phyloP scores from a whole-genome alignment of 2,329 filamentous ascomycete species.

The Onygenales sp. region DNA sequence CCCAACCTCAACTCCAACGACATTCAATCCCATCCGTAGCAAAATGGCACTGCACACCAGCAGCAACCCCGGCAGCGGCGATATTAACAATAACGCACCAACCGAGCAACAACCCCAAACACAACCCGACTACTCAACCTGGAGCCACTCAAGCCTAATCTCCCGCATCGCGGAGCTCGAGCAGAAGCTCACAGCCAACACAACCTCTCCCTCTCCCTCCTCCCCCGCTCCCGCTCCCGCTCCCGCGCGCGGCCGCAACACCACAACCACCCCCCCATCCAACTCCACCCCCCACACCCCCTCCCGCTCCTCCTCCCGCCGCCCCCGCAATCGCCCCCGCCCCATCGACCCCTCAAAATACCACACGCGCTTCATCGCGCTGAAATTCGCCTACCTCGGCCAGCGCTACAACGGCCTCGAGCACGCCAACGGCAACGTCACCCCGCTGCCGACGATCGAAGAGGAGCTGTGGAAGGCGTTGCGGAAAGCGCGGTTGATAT shows the following conservation, averaged over 20 bases:
- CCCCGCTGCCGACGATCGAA: slow-evolving; percentile 72
- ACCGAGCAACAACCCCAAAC: neutral
- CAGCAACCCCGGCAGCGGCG: neutral
- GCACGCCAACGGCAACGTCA: slow-evolving; percentile 62
- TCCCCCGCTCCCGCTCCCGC: slow-evolving; percentile 6
- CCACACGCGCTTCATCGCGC: slow-evolving; percentile 70
- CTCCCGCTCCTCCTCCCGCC: slow-evolving; percentile 19
- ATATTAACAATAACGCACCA: too few species aligned
- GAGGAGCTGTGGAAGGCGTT: slow-evolving; percentile 90
- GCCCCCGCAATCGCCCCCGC: slow-evolving; percentile 35
- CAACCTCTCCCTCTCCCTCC: slow-evolving; percentile 11
- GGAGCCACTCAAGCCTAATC: slow-evolving; percentile 61
- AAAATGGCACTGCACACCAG: neutral
- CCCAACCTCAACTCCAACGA: neutral
- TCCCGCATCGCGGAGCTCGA: slow-evolving; percentile 60
- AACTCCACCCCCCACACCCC: slow-evolving; percentile 6
- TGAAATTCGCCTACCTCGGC: slow-evolving; percentile 91
- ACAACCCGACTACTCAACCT: slow-evolving; percentile 48
- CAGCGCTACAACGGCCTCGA: slow-evolving; percentile 90
- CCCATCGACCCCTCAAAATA: slow-evolving; percentile 73
- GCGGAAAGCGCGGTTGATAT: slow-evolving; percentile 71
- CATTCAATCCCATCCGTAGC: neutral
- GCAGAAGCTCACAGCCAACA: slow-evolving; percentile 46
- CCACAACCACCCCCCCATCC: neutral
- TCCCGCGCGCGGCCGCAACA: neutral